A percentile compares a stretch with the other conserved stretches of the same genome.
phyloP scores from a whole-genome alignment of 176 grass and related monocot genomes.

The Typha latifolia region DNA sequence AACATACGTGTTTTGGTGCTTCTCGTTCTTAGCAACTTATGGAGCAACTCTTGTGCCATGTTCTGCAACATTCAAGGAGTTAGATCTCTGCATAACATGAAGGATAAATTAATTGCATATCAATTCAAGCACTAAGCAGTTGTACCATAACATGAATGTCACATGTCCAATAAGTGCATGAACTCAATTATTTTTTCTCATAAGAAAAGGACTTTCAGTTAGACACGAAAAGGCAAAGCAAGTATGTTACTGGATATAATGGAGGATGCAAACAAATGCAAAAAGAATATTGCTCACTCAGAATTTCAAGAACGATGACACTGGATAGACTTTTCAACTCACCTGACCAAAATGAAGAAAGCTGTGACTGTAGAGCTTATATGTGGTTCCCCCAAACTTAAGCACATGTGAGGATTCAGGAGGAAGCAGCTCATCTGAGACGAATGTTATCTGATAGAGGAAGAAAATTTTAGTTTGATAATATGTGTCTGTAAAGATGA shows the following conservation, averaged over 20 bases:
- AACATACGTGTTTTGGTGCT: conserved; percentile 36
- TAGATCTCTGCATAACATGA: not conserved
- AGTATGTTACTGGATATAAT: not conserved
- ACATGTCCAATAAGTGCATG: not conserved
- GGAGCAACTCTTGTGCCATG: conserved; percentile 48
- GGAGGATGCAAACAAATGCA: not conserved
- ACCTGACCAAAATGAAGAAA: conserved; percentile 97
- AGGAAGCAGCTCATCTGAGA: conserved; percentile 73
- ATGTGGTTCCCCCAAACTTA: conserved; percentile 64
- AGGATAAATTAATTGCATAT: not conserved
- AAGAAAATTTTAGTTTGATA: conserved; percentile 7
- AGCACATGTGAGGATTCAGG: conserved; percentile 45
- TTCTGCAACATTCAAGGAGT: conserved; percentile 38
- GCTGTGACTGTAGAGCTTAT: conserved; percentile 83
- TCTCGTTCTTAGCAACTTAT: conserved; percentile 51
- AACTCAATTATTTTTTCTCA: not conserved
- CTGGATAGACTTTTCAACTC: not conserved
- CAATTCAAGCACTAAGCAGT: not conserved
- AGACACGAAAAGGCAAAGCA: not conserved
- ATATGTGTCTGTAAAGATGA: not conserved
- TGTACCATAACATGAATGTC: not conserved
- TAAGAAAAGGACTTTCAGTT: not conserved
- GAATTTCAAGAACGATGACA: conserved; percentile 1
- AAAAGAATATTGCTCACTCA: not conserved
- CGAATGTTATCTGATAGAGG: conserved; percentile 87